A percentile compares a stretch with the other conserved stretches of the same genome.
Evolutionary conservation across 441 rosid genomes (phyloP).

Genomic region (Aleurites moluccanus): DNA sequence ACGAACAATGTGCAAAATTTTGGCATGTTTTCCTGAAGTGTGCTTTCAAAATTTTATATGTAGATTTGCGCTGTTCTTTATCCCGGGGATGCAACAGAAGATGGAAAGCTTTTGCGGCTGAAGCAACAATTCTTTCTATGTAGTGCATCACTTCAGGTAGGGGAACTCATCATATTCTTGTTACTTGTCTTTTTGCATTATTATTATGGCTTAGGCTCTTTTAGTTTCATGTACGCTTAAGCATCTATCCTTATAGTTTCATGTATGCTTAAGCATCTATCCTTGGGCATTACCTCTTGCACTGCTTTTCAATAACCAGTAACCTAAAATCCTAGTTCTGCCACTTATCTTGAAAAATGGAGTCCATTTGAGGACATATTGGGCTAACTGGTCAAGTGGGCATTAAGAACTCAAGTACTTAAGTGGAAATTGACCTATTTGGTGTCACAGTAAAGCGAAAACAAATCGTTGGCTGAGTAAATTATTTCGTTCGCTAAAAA

Average conservation of each 20-base stretch:
- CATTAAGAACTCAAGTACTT: background rate
- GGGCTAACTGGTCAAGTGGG: background rate
- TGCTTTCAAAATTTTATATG: slow-evolving; percentile 15
- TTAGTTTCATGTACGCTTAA: background rate
- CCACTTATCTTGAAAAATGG: background rate
- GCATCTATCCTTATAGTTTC: background rate
- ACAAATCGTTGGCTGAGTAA: background rate
- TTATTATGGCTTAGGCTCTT: background rate
- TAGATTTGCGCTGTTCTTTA: slow-evolving; percentile 97
- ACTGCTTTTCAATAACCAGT: background rate
- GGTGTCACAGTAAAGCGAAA: background rate
- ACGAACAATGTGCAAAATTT: slow-evolving; percentile 1
- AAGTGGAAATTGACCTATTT: background rate
- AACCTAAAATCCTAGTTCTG: background rate
- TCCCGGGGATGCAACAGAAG: slow-evolving; percentile 98
- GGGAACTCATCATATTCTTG: slow-evolving; percentile 23
- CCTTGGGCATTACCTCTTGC: background rate
- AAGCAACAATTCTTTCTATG: slow-evolving; percentile 98
- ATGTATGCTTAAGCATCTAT: background rate
- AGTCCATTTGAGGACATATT: background rate
- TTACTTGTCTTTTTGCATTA: slow-evolving; percentile 11
- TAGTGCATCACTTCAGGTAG: slow-evolving; percentile 98
- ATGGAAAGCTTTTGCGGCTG: slow-evolving; percentile 90
- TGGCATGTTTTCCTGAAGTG: slow-evolving; percentile 17
- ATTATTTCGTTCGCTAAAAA: background rate